phyloP scores from a whole-genome alignment of 1,284 basidiomycete genomes.

The Ustilago lituana region DNA sequence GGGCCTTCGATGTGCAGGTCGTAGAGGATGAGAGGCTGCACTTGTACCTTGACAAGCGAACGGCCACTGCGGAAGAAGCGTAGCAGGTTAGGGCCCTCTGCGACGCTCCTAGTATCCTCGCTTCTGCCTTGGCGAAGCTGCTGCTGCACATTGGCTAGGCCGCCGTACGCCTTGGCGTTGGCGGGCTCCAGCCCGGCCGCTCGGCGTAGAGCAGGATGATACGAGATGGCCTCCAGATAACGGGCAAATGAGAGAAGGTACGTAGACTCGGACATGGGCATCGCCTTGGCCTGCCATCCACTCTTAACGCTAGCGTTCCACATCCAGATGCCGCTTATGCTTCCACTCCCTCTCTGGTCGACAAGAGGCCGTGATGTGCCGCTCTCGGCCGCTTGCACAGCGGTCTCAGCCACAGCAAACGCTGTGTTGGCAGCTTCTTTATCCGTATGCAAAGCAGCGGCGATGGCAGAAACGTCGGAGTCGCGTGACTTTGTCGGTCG shows the following conservation, averaged over 20 bases:
- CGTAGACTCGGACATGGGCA: constrained; percentile 53
- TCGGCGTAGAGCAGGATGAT: constrained; percentile 49
- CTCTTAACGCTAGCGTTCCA: constrained; percentile 51
- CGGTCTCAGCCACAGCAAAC: constrained; percentile 52
- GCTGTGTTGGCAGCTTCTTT: constrained; percentile 50
- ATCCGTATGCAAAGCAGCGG: constrained; percentile 44
- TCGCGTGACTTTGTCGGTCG: constrained; percentile 29
- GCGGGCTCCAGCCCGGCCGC: constrained; percentile 38
- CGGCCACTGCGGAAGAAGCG: constrained; percentile 52
- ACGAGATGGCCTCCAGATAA: constrained; percentile 58
- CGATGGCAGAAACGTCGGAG: constrained; percentile 49
- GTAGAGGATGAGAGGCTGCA: constrained; percentile 48
- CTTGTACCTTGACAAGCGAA: constrained; percentile 53
- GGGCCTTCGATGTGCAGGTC: constrained; percentile 56
- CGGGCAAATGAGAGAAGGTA: constrained; percentile 58
- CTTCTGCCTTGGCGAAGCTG: constrained; percentile 39
- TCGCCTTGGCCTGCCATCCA: constrained; percentile 43
- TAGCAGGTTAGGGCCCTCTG: constrained; percentile 37
- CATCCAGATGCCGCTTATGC: constrained; percentile 50
- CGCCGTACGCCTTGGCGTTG: constrained; percentile 29
- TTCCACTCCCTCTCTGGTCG: constrained; percentile 26
- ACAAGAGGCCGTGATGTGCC: constrained; percentile 27
- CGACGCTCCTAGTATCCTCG: constrained; percentile 42
- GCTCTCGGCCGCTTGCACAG: constrained; percentile 47
- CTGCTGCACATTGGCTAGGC: constrained; percentile 35